Evolutionary conservation across 495 filamentous ascomycete genomes (phyloP), one percentile per base, ranked within the genome.

Genomic region (Lasiosphaeria hispida): DNA sequence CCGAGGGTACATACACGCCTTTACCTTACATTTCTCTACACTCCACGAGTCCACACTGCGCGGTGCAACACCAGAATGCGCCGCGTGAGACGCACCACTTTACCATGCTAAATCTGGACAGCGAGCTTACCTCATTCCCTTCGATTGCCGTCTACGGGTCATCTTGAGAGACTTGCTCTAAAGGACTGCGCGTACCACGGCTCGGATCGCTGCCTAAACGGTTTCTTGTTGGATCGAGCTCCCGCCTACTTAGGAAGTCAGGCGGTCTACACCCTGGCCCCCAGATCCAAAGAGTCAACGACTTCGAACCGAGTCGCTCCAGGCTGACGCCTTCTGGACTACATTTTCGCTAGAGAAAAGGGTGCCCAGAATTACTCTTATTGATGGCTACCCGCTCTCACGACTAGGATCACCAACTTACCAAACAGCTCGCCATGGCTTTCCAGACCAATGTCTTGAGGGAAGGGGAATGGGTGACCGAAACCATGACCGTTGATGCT

Each of bases 381-480:
- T 30, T 30, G 23, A 30, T 30, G 23, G 23, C 23, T 30, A 5
- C 23, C 23, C 23, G 23, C 23, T 30, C 23, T 30, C 23, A 30
- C 23, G 23, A 30, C 23, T 30, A 30, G 23, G 2, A 5, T 30
- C 23, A 2, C 43, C 11, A 30, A 3, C 33, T 7, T 8, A 10
- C n/a, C 2, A 4, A 10, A 15, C 17, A 33, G 8, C 14, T 9
- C 36, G 33, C 41, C 33, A 73, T 74, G 72, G 63, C 68, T 14
- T 72, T 85, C 43, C 75, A 83, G 52, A 83, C 80, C 15, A 81
- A 72, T 49, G 77, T 82, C 15, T 63, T 85, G 4, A 74, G 79
- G 30, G 74, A 84, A 58, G 83, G 84, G n/a, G 70, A 78, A 66
- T 87, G 83, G 84, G 78, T 80, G 6, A 81, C 82, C 6, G 71